These are phyloP conservation scores for Lactifluus echinatus DNA, from an alignment of 768 basidiomycete species.

Conservation along the genomic window DNA sequence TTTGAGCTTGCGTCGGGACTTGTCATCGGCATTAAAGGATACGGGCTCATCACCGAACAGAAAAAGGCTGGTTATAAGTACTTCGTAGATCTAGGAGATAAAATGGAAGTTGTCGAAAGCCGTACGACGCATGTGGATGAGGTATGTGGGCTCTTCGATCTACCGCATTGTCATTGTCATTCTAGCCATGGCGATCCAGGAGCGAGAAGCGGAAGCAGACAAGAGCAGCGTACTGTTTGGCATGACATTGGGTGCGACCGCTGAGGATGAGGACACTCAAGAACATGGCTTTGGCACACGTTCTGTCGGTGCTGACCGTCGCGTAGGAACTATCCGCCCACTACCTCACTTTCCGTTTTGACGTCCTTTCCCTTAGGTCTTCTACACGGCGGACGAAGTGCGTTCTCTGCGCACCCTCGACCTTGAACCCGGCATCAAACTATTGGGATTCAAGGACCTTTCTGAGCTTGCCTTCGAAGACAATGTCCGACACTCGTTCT, in stretches of 20 bases:
- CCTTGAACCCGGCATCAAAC: constrained; percentile 74
- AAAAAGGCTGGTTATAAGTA: constrained; percentile 76
- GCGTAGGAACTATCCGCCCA: constrained; percentile 33
- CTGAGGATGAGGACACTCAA: constrained; percentile 30
- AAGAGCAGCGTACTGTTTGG: constrained; percentile 33
- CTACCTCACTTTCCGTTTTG: background rate
- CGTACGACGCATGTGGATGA: constrained; percentile 73
- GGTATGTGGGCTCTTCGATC: constrained; percentile 32
- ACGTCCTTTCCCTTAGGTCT: constrained; percentile 44
- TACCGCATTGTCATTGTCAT: background rate
- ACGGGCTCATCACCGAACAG: constrained; percentile 82
- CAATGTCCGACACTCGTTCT: constrained; percentile 84
- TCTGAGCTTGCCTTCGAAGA: constrained; percentile 71
- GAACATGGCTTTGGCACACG: constrained; percentile 27
- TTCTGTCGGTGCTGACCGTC: constrained; percentile 41
- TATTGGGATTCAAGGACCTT: constrained; percentile 85
- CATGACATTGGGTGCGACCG: constrained; percentile 34
- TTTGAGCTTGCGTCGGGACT: constrained; percentile 70
- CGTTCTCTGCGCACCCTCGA: constrained; percentile 75
- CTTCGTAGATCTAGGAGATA: constrained; percentile 70
- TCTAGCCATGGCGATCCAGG: constrained; percentile 18
- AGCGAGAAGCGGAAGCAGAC: constrained; percentile 30
- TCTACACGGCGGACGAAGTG: constrained; percentile 79
- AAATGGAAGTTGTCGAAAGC: constrained; percentile 64
- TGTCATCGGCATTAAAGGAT: constrained; percentile 81